Conservation (phyloP, 2,329 filamentous ascomycete species). For the Sporothrix globosa region DNA sequence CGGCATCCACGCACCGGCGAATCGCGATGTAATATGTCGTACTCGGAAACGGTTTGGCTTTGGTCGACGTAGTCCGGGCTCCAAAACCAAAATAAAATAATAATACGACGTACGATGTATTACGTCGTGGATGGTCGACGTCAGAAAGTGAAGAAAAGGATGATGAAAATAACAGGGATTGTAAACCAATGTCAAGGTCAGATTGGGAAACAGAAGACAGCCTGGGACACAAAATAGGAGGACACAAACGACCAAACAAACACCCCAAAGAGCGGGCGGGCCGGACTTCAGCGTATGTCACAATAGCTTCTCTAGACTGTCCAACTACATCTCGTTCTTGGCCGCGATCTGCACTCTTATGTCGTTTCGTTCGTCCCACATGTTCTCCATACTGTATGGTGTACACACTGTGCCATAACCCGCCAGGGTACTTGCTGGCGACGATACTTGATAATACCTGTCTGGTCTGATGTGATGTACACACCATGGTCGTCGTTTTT, state of each 20-base stretch:
- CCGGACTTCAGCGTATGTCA: not conserved
- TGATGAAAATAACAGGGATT: not conserved
- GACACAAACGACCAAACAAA: not conserved
- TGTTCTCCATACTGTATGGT: constrained; percentile 13
- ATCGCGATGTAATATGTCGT: constrained; percentile 1
- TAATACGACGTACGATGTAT: not conserved
- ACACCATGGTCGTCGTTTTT: not conserved
- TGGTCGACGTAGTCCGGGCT: not conserved
- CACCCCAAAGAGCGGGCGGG: not conserved
- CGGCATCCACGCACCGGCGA: not conserved
- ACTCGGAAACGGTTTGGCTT: not conserved
- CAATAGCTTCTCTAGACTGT: not conserved
- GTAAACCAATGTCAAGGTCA: constrained; percentile 4
- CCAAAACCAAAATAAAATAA: not conserved
- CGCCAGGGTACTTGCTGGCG: not conserved
- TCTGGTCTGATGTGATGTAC: not conserved
- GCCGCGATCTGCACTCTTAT: constrained; percentile 12
- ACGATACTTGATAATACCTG: not conserved
- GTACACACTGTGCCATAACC: constrained; percentile 20
- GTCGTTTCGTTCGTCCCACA: not conserved
- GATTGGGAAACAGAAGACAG: not conserved
- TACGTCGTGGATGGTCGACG: constrained; percentile 1
- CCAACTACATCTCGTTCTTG: not conserved
- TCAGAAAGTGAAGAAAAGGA: not conserved
- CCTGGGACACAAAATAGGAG: not conserved